A percentile compares a stretch with the other conserved stretches of the same genome.
Conservation (phyloP, 495 filamentous ascomycete genomes). For the Neurospora pannonica region DNA sequence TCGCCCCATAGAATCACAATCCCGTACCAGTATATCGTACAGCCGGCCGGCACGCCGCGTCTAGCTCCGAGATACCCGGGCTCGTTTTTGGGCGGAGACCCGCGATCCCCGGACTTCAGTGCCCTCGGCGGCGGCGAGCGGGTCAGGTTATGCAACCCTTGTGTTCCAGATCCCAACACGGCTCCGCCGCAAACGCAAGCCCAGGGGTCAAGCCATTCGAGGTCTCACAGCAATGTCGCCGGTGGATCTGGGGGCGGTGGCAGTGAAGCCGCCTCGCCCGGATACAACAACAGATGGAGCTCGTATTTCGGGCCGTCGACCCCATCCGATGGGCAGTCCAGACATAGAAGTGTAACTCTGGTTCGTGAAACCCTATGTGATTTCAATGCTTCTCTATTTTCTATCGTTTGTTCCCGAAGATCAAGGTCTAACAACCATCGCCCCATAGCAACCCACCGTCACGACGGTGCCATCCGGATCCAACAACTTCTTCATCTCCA, state of each 20-base stretch:
- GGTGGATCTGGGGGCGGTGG: neutral
- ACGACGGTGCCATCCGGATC: constrained; percentile 12
- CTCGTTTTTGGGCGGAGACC: constrained; percentile 29
- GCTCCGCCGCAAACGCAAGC: constrained; percentile 44
- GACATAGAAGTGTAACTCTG: constrained; percentile 37
- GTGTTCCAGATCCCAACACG: constrained; percentile 84
- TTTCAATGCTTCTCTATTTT: neutral
- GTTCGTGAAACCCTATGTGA: constrained; percentile 18
- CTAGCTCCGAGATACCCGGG: constrained; percentile 34
- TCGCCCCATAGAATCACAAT: constrained; percentile 95
- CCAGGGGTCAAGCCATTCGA: constrained; percentile 10
- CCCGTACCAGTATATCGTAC: constrained; percentile 85
- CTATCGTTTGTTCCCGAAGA: neutral
- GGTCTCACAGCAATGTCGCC: constrained; percentile 19
- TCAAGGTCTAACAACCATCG: neutral
- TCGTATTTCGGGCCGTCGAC: constrained; percentile 14
- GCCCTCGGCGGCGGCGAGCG: constrained; percentile 67
- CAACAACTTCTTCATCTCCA: constrained; percentile 2
- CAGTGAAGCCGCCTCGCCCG: neutral
- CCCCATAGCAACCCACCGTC: constrained; percentile 10
- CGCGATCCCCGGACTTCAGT: constrained; percentile 32
- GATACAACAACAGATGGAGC: constrained; percentile 8
- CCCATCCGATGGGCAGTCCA: constrained; percentile 19
- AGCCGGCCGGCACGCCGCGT: constrained; percentile 49
- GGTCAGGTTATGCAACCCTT: constrained; percentile 89